Evolutionary conservation across 768 basidiomycete genomes (phyloP).

Genomic region (Pleurotus sapidus): DNA sequence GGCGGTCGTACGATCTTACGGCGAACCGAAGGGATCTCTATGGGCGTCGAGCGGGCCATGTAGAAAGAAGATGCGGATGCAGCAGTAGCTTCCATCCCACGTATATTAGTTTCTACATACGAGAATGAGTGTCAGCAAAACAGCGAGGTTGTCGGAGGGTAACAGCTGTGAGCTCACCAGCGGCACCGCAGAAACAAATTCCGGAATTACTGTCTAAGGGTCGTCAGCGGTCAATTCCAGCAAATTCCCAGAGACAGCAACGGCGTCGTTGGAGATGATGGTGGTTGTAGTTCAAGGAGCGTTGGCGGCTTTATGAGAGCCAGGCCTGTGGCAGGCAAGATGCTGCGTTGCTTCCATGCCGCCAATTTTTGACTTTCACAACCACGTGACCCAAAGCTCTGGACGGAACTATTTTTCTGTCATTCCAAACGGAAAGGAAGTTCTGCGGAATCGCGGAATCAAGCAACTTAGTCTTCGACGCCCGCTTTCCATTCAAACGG

Average conservation of each 20-base stretch:
- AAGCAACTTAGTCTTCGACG: too few relatives aligned
- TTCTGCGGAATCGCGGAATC: too few relatives aligned
- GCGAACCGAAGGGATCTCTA: conserved; percentile 40
- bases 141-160: conserved; percentile 7
- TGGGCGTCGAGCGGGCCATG: conserved; percentile 30
- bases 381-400: conserved; percentile 3
- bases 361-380: not conserved
- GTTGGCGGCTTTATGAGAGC: conserved; percentile 8
- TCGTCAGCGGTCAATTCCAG: not conserved
- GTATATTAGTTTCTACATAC: conserved; percentile 1
- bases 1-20: conserved; percentile 22
- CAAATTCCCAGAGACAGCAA: not conserved
- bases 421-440: too few relatives aligned
- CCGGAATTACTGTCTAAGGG: not conserved
- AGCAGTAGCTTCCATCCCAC: conserved; percentile 1
- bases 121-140: not conserved
- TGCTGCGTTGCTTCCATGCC: conserved; percentile 5
- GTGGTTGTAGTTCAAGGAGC: not conserved
- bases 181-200: not conserved
- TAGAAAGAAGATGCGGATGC: not conserved
- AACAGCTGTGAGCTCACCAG: not conserved
- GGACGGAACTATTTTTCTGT: too few relatives aligned
- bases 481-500: too few relatives aligned
- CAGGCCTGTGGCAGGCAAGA: not conserved
- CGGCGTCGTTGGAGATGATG: not conserved